Evolutionary conservation across 805 yeast species (phyloP).

Genomic region (Saccharomycopsis sp.): DNA sequence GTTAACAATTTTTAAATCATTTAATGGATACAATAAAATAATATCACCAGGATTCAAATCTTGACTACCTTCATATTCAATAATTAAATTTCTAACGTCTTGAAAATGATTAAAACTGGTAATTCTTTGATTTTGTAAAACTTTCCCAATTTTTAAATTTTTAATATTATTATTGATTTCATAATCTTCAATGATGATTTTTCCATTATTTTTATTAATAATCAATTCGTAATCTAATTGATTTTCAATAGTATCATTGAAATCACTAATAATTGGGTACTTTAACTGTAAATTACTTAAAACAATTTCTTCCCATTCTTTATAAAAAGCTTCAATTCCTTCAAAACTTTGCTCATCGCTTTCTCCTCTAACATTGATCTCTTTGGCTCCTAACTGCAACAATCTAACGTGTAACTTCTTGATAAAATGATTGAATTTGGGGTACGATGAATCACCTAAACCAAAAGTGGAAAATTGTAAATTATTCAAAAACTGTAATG

Average conservation of each 20-base stretch:
- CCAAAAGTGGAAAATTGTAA: constrained; percentile 70
- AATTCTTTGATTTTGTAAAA: constrained; percentile 45
- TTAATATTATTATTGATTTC: too few relatives aligned
- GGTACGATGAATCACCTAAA: constrained; percentile 87
- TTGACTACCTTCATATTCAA: constrained; percentile 9
- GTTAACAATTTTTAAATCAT: constrained; percentile 54
- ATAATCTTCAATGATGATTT: too few relatives aligned
- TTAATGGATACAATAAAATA: constrained; percentile 63
- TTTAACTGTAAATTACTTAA: constrained; percentile 26
- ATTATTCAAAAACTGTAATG: constrained; percentile 50
- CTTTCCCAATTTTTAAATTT: constrained; percentile 30
- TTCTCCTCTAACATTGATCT: constrained; percentile 66
- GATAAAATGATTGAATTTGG: constrained; percentile 81
- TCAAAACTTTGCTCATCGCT: constrained; percentile 79
- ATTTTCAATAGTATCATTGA: constrained; percentile 23
- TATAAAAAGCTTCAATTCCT: constrained; percentile 60
- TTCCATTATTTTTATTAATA: constrained; percentile 18
- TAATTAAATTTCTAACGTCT: constrained; percentile 67
- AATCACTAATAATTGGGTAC: constrained; percentile 24
- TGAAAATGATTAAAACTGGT: constrained; percentile 75
- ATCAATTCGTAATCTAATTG: constrained; percentile 23
- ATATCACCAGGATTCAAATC: constrained; percentile 73
- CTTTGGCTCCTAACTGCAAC: constrained; percentile 71
- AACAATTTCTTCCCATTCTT: constrained; percentile 57
- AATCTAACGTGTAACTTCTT: constrained; percentile 72